A percentile compares a stretch with the other conserved stretches of the same genome.
Conservation (phyloP, 371 early-diverging fungal genomes). For the Cokeromyces recurvatus region DNA sequence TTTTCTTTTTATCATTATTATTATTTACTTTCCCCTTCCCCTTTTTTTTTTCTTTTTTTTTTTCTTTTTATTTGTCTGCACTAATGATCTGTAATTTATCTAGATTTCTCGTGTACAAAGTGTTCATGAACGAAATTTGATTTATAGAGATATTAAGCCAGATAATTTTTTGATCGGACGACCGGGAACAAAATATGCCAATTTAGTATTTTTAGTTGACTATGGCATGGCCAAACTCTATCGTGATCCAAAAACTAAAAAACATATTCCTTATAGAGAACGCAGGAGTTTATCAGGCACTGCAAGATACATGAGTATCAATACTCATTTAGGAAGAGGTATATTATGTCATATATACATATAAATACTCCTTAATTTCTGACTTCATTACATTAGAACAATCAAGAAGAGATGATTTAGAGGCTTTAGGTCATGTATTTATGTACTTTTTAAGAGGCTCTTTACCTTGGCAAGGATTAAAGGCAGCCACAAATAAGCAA, state of each 20-base stretch:
- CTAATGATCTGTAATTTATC: too few species aligned
- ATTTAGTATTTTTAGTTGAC: slow-evolving; percentile 75
- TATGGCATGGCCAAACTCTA: slow-evolving; percentile 95
- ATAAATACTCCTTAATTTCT: background rate
- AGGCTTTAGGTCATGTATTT: slow-evolving; percentile 92
- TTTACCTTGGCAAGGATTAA: slow-evolving; percentile 95
- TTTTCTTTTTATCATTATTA: background rate
- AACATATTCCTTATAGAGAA: slow-evolving; percentile 87
- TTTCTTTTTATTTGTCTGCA: too few species aligned
- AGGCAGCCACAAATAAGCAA: slow-evolving; percentile 89
- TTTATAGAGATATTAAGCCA: slow-evolving; percentile 99
- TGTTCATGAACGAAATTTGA: slow-evolving; percentile 92
- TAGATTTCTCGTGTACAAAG: slow-evolving; percentile 71
- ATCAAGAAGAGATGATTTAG: slow-evolving; percentile 94
- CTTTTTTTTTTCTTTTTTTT: too few species aligned
- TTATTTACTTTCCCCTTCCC: too few species aligned
- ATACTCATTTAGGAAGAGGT: slow-evolving; percentile 89
- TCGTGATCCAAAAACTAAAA: slow-evolving; percentile 81
- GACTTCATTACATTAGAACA: slow-evolving; percentile 56
- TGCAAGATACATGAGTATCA: slow-evolving; percentile 94
- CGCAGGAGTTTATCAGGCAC: slow-evolving; percentile 92
- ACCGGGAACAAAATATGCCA: slow-evolving; percentile 55
- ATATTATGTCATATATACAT: slow-evolving; percentile 1
- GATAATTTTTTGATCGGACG: slow-evolving; percentile 97
- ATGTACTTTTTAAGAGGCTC: slow-evolving; percentile 92